Conservation (phyloP, 257 asterid genomes). For the Datura wrightii region DNA sequence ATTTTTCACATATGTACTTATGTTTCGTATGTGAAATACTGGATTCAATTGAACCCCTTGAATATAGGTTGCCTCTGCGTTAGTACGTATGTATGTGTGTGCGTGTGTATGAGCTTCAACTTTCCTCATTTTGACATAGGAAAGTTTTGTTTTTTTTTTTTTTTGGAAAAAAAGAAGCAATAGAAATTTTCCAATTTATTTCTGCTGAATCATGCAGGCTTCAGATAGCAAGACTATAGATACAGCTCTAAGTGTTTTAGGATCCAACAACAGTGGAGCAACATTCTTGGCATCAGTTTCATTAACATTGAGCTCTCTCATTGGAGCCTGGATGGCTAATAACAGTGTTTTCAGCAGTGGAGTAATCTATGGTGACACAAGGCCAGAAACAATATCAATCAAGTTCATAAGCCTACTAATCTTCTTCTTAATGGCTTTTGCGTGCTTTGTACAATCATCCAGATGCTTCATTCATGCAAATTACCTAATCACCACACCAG, state of each 20-base stretch:
- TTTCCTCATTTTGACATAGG: not conserved
- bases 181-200: not conserved
- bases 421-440: conserved; percentile 54
- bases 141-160: too few relatives aligned
- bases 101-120: not conserved
- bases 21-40: not conserved
- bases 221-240: not conserved
- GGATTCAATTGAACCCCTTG: not conserved
- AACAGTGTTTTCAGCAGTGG: conserved; percentile 33
- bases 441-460: conserved; percentile 49
- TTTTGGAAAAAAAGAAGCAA: not conserved
- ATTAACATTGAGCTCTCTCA: conserved; percentile 53
- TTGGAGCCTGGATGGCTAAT: conserved; percentile 63
- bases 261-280: conserved; percentile 38
- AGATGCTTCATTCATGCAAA: conserved; percentile 55
- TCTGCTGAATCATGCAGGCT: conserved; percentile 26
- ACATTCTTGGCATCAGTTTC: conserved; percentile 54
- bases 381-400: conserved; percentile 39
- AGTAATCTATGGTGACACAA: conserved; percentile 53
- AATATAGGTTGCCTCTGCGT: not conserved
- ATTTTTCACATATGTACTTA: too few relatives aligned
- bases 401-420: conserved; percentile 46
- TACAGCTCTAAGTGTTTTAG: conserved; percentile 40
- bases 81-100: not conserved
- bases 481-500: conserved; percentile 58